Percentiles rank a stretch among this genome's conserved stretches.
These are phyloP conservation scores for Penicillium sp. DNA, from an alignment of 2,329 filamentous ascomycete species.

Conservation along the genomic window DNA sequence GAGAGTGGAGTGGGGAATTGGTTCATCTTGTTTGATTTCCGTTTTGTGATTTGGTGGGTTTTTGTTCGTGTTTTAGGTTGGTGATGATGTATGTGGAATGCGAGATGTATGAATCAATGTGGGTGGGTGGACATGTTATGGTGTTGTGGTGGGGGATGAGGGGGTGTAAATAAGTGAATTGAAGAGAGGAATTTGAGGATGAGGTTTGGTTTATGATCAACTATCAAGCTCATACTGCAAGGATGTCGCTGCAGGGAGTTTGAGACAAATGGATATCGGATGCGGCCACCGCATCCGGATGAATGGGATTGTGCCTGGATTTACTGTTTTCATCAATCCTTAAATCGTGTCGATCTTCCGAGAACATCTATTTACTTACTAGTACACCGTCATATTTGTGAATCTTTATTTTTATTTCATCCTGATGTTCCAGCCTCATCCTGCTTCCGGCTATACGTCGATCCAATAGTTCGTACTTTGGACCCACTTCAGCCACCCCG, in stretches of 20 bases:
- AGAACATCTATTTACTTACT: background rate
- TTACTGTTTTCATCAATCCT: slow-evolving; percentile 5
- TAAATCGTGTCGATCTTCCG: background rate
- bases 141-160: background rate
- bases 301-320: slow-evolving; percentile 18
- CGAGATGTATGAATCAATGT: background rate
- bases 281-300: slow-evolving; percentile 22
- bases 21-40: slow-evolving; percentile 19
- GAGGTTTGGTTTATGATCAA: background rate
- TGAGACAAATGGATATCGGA: slow-evolving; percentile 23
- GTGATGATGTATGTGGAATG: slow-evolving; percentile 3
- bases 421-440: background rate
- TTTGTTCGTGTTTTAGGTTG: background rate
- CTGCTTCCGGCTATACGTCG: background rate
- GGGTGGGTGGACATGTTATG: background rate
- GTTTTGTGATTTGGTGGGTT: background rate
- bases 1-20: slow-evolving; percentile 26
- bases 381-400: too few species aligned
- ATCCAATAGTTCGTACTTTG: slow-evolving; percentile 17
- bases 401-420: background rate
- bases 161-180: background rate
- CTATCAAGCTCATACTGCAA: slow-evolving; percentile 18
- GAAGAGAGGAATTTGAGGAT: background rate
- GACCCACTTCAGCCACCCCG: slow-evolving; percentile 17
- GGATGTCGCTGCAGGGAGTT: slow-evolving; percentile 23